Evolutionary conservation across 768 basidiomycete species (phyloP).

Genomic region (Lactarius akahatsu): DNA sequence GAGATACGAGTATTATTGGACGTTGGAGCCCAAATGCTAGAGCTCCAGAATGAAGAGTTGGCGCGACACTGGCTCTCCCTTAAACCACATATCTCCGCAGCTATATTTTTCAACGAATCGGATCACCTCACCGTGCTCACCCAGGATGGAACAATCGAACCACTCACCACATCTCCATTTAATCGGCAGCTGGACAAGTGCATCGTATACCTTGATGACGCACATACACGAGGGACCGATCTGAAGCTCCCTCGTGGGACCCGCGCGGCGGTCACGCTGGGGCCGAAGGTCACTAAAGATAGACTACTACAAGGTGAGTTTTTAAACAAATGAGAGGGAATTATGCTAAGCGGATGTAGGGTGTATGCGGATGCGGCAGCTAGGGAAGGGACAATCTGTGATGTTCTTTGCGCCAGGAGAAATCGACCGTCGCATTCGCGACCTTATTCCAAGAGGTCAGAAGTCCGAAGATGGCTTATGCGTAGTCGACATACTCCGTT

Average conservation of each 20-base stretch:
- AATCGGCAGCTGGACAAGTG: conserved; percentile 39
- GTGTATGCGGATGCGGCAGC: conserved; percentile 17
- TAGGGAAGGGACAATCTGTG: conserved; percentile 12
- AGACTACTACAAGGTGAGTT: conserved; percentile 25
- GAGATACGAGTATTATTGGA: conserved; percentile 50
- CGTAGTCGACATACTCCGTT: conserved; percentile 11
- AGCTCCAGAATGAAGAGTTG: conserved; percentile 45
- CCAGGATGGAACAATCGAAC: conserved; percentile 39
- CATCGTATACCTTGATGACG: conserved; percentile 52
- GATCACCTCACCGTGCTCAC: conserved; percentile 39
- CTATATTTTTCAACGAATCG: conserved; percentile 39
- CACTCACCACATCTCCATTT: conserved; percentile 41
- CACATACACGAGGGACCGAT: conserved; percentile 53
- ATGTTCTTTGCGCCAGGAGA: conserved; percentile 14
- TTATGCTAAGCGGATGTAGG: neutral
- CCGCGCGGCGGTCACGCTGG: conserved; percentile 49
- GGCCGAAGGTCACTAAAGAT: conserved; percentile 32
- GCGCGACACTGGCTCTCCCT: conserved; percentile 42
- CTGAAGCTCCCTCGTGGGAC: conserved; percentile 45
- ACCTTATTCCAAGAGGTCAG: neutral
- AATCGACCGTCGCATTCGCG: conserved; percentile 12
- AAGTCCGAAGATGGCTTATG: neutral
- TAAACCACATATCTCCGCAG: conserved; percentile 36
- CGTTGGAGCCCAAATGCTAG: conserved; percentile 57
- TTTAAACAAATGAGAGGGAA: neutral